phyloP scores from a whole-genome alignment of 139 green algal species.

The Tetraselmis striata region DNA sequence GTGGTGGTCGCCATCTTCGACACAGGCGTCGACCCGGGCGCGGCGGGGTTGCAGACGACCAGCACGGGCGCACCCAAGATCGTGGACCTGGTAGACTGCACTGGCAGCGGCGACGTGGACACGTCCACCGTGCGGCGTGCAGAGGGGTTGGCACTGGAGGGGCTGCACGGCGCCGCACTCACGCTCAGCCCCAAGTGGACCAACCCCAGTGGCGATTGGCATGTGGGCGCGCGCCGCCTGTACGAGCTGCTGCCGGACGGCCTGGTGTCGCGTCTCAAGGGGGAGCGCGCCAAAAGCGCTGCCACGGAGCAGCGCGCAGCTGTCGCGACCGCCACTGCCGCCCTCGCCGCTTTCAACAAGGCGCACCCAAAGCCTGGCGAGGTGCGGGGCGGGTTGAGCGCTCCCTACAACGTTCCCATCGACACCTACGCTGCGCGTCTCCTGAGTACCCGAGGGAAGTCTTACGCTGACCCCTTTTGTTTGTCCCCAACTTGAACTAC shows the following conservation, averaged over 20 bases:
- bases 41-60: slow-evolving; percentile 69
- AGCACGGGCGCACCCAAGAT: slow-evolving; percentile 76
- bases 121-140: slow-evolving; percentile 50
- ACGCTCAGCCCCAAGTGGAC: slow-evolving; percentile 63
- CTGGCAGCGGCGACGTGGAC: slow-evolving; percentile 83
- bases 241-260: slow-evolving; percentile 65
- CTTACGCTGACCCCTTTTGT: too few relatives aligned
- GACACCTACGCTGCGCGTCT: background rate
- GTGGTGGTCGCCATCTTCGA: slow-evolving; percentile 84
- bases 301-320: slow-evolving; percentile 50
- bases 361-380: background rate
- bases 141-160: slow-evolving; percentile 50
- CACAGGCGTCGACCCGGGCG: slow-evolving; percentile 70
- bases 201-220: slow-evolving; percentile 82
- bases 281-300: slow-evolving; percentile 48
- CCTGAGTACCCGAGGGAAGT: too few relatives aligned
- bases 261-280: slow-evolving; percentile 36
- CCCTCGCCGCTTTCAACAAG: slow-evolving; percentile 26
- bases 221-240: slow-evolving; percentile 61
- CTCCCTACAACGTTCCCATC: background rate
- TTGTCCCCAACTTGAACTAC: background rate
- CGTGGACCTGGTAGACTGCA: slow-evolving; percentile 76
- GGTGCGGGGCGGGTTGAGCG: background rate
- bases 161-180: slow-evolving; percentile 47
- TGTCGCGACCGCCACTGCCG: slow-evolving; percentile 35